These are phyloP conservation scores for Sporothrix globosa DNA, from an alignment of 2,329 filamentous ascomycete species.

Conservation along the genomic window DNA sequence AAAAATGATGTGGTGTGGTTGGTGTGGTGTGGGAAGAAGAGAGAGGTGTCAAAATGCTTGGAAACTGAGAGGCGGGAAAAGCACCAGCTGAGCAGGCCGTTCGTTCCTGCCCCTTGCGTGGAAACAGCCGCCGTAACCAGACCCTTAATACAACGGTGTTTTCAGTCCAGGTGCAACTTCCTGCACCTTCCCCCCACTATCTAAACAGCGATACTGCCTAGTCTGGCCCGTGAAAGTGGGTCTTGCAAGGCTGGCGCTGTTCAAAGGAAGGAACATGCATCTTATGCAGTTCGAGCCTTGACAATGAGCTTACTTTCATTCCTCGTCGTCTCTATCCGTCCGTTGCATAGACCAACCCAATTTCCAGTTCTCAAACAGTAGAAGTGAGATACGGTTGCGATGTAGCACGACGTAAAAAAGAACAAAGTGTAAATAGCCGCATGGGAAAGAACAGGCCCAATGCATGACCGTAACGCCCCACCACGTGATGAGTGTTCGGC, in stretches of 20 bases:
- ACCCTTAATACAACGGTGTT: neutral
- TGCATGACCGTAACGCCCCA: neutral
- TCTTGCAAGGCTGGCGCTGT: neutral
- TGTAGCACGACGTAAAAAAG: too few species aligned
- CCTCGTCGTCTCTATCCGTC: too few species aligned
- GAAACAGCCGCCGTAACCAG: conserved; percentile 19
- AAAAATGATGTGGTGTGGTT: neutral
- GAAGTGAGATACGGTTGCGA: too few species aligned
- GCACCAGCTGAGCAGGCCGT: neutral
- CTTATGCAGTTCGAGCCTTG: neutral
- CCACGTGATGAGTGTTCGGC: neutral
- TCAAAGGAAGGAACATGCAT: neutral
- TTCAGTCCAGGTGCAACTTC: neutral
- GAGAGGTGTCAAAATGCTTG: neutral
- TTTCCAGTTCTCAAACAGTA: too few species aligned
- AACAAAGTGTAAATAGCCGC: too few species aligned
- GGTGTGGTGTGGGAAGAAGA: conserved; percentile 3
- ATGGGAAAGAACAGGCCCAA: neutral
- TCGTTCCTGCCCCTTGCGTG: neutral
- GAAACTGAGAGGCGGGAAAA: conserved; percentile 5
- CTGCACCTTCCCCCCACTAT: too few species aligned
- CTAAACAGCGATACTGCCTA: neutral
- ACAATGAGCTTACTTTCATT: too few species aligned
- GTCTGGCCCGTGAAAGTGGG: conserved; percentile 5
- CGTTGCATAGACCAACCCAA: too few species aligned